A percentile compares a stretch with the other conserved stretches of the same genome.
These are phyloP conservation scores for Saccharomyces hybrid DNA, from an alignment of 1,139 yeast genomes.

Conservation along the genomic window DNA sequence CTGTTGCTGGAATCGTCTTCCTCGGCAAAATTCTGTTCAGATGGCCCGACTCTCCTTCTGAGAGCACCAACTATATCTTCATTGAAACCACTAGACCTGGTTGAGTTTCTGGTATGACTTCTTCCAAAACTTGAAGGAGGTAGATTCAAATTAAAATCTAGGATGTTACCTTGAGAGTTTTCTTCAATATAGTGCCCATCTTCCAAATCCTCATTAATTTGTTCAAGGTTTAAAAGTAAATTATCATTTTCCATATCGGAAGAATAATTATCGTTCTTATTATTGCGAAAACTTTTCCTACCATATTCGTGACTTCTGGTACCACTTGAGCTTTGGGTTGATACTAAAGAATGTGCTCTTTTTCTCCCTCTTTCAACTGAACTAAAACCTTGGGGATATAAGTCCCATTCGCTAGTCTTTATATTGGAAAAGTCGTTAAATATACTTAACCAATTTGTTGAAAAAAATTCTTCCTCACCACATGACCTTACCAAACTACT, in stretches of 20 bases:
- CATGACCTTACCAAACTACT: neutral
- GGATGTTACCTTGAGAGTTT: conserved; percentile 10
- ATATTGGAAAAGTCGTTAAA: neutral
- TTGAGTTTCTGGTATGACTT: conserved; percentile 14
- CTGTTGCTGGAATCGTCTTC: conserved; percentile 2
- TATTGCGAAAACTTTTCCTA: conserved; percentile 13
- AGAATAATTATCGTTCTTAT: conserved; percentile 5
- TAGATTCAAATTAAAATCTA: conserved; percentile 22
- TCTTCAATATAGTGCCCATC: conserved; percentile 9
- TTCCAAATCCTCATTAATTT: conserved; percentile 25
- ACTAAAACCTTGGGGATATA: neutral
- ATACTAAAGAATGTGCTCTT: conserved; percentile 10
- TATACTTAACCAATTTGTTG: conserved; percentile 2
- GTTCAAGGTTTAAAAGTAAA: conserved; percentile 22
- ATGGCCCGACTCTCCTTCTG: conserved; percentile 7
- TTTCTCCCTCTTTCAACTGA: conserved; percentile 21
- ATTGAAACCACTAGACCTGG: conserved; percentile 9
- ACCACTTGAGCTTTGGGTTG: conserved; percentile 20
- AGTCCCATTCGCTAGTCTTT: neutral
- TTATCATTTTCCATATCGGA: conserved; percentile 7
- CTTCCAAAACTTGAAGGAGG: conserved; percentile 30
- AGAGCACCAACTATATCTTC: conserved; percentile 22
- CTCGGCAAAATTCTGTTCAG: conserved; percentile 3
- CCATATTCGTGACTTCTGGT: conserved; percentile 25
- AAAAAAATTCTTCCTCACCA: neutral